A percentile compares a stretch with the other conserved stretches of the same genome.
Evolutionary conservation across 2,329 filamentous ascomycete species (phyloP).

Genomic region (Waltergamsia citrina): DNA sequence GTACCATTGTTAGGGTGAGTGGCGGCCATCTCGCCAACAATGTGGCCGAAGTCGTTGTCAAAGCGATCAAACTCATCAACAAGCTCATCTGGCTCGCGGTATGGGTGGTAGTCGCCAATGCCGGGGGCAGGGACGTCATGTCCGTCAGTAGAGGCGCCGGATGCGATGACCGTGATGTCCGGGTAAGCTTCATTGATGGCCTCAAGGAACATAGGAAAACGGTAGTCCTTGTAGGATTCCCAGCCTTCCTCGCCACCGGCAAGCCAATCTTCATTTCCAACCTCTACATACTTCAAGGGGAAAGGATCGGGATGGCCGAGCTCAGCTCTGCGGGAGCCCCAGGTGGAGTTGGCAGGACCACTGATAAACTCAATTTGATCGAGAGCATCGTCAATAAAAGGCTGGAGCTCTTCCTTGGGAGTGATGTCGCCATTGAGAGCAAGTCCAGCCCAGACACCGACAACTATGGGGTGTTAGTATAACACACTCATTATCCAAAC

Average conservation of each 20-base stretch:
- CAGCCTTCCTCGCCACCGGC: slow-evolving; percentile 35
- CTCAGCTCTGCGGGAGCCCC: slow-evolving; percentile 46
- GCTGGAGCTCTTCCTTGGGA: slow-evolving; percentile 39
- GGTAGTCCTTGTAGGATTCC: slow-evolving; percentile 40
- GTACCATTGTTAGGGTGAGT: slow-evolving; percentile 41
- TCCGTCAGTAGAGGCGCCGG: slow-evolving; percentile 32
- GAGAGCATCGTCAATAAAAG: slow-evolving; percentile 49
- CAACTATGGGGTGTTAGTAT: no score
- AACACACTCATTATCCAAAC: no score
- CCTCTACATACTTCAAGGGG: slow-evolving; percentile 50
- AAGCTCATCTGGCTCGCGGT: slow-evolving; percentile 39
- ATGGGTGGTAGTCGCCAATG: slow-evolving; percentile 41
- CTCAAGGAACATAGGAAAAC: slow-evolving; percentile 49
- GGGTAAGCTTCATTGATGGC: slow-evolving; percentile 48
- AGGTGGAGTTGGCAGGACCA: slow-evolving; percentile 41
- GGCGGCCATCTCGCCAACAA: slow-evolving; percentile 41
- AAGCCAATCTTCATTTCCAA: slow-evolving; percentile 61
- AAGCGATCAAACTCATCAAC: slow-evolving; percentile 41
- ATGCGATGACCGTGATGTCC: slow-evolving; percentile 45
- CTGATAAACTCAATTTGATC: slow-evolving; percentile 55
- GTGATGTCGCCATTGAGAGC: slow-evolving; percentile 42
- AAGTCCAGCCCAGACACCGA: slow-evolving; percentile 49
- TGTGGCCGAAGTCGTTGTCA: slow-evolving; percentile 33
- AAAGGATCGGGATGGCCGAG: slow-evolving; percentile 55
- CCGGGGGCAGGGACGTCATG: slow-evolving; percentile 28